Base-by-base conservation (phyloP, 2,329 filamentous ascomycete genomes). In the Alternaria gansuensis region DNA sequence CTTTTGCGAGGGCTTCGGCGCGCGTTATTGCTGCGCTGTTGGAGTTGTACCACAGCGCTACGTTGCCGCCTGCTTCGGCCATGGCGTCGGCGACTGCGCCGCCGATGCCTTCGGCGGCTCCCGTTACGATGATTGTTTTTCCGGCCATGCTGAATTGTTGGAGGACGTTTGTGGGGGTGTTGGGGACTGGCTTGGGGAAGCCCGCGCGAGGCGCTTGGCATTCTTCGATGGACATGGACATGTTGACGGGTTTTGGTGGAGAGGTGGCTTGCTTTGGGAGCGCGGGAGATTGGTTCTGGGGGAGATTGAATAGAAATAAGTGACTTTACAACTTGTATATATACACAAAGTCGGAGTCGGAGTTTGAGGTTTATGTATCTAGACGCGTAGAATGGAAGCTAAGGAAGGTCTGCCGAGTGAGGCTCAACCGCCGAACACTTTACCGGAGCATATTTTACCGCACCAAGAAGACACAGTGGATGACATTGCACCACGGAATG, bases 21-120 rank as follows among this genome's bases (percentile, higher is more conserved):
- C 88, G 87, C 77, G 85, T 83, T 74, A 87, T 81, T 52, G 84
- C 86, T 33, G 84, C 85, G 53, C 84, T 78, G 10, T 83, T 79
- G 33, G 62, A 63, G 55, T 75, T 71, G 51, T 81, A 82, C 78
- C 79, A 82, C 23, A 82, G 76, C 7, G 79, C 80, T 9, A 82
- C 78, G 49, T 81, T 73, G n/a, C 75, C 80, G 5, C 79, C 79
- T 3, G 79, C 79, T 59, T 79, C 77, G 4, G 76, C 76, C 60
- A 76, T 73, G 3, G 73, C 75, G 29, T 74, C 70, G 5, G 75
- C 75, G 1, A 78, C 73, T 1, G 74, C 73, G 1, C 66, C 63
- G 5, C 88, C 88, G 63, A 90, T 85, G 58, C 87, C 87, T 65
- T 87, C 79, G 3, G 78, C 78, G 6, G 79, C 80, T 26, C 80